Base-by-base conservation (phyloP, 75 land plant species). In the Cryptomeria japonica region DNA sequence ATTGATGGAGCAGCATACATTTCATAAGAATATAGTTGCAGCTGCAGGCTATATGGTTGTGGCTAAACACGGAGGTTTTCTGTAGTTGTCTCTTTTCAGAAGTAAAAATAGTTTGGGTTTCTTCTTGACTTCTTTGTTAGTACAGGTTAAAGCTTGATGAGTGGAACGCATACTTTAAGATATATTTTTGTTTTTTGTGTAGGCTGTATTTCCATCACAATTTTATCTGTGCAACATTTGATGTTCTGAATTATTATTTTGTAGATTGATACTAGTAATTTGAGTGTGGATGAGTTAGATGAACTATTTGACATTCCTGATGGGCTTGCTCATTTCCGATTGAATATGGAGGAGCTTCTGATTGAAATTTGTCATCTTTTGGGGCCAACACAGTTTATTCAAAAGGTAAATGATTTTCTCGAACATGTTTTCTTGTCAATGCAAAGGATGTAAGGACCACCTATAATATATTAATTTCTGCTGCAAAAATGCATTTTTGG, bases 311-410 rank as follows among this genome's bases (percentile, higher is more conserved):
- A 94, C 34, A 90, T 98, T 34, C 96, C 99, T 77, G 97, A 97
- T 90, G 93, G 97, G 55, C 94, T 98, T 80, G 86, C 91, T 87
- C 90, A 93, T n/a, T 97, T 98, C 88, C 94, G 99, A 79, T 89
- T 88, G 91, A 95, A 93, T 88, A 83, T 95, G 87, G 97, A 93
- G 88, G 99, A 98, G 73, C 93, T 97, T 87, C 91, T 96, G 51
- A 89, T 91, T 72, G 93, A 95, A 86, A 95, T 98, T 84, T 96
- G 96, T 90, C 97, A 95, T 68, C 86, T 96, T 44, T 79, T 98
- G 88, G 92, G 95, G 44, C 92, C 97, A 87, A 51, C 89, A 68
- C 87, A 90, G 76, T 96, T 91, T 89, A 82, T 96, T 37, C 91
- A 93, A 42, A 95, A 97, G 99, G 99, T 85, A 3, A 85, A 16